phyloP scores from a whole-genome alignment of 352 stramenopile genomes.

The Phytophthora pistaciae region DNA sequence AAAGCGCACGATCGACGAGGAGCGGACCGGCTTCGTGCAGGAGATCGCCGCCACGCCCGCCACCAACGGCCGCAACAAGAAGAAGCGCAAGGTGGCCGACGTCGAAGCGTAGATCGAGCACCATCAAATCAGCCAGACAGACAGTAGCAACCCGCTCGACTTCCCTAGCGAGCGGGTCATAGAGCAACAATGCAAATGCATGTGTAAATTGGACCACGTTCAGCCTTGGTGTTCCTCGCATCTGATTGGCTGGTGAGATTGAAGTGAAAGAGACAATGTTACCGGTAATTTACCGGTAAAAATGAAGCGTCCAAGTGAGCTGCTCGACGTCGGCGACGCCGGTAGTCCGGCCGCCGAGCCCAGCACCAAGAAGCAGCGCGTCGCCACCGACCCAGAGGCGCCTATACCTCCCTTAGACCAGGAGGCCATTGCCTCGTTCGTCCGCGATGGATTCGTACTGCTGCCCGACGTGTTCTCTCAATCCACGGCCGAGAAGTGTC shows the following conservation, averaged over 20 bases:
- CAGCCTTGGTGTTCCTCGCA: not conserved
- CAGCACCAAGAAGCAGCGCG: conserved; percentile 31
- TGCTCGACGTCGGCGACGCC: not conserved
- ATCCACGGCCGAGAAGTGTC: conserved; percentile 50
- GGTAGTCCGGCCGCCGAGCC: not conserved
- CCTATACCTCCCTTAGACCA: conserved; percentile 31
- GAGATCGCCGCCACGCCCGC: conserved; percentile 59
- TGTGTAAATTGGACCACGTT: conserved; percentile 1
- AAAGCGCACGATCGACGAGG: conserved; percentile 85
- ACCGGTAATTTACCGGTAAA: not conserved
- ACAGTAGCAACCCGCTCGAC: not conserved
- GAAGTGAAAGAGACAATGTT: too few relatives aligned
- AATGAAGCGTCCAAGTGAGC: conserved; percentile 26
- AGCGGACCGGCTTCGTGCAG: conserved; percentile 81
- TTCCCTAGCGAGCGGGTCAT: not conserved
- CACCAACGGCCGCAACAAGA: conserved; percentile 59
- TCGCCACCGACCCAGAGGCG: not conserved
- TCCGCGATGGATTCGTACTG: conserved; percentile 78
- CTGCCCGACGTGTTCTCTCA: conserved; percentile 59
- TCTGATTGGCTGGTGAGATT: too few relatives aligned
- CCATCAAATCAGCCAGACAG: not conserved
- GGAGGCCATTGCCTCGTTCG: conserved; percentile 56
- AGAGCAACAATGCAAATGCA: conserved; percentile 5
- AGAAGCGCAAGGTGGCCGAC: conserved; percentile 45
- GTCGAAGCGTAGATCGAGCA: conserved; percentile 4